Evolutionary conservation across 108 stramenopile genomes (phyloP).

Genomic region (Skeletonema tropicum): DNA sequence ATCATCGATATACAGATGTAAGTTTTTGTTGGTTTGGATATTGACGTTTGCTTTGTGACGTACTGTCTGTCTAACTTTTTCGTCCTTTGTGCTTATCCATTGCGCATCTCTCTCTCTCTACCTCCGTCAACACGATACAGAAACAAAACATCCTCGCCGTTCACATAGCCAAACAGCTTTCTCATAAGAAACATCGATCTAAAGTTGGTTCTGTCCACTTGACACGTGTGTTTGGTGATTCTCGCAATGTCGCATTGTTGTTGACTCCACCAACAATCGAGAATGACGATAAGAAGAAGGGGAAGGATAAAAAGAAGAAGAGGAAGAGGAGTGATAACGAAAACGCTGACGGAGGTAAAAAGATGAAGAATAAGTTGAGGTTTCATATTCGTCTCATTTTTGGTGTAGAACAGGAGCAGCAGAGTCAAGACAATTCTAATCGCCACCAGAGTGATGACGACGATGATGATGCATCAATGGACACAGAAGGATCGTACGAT

Average conservation of each 20-base stretch:
- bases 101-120: too few relatives aligned
- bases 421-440: background rate
- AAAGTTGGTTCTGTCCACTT: constrained; percentile 56
- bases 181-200: constrained; percentile 52
- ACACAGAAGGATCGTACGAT: background rate
- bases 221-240: constrained; percentile 46
- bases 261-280: constrained; percentile 39
- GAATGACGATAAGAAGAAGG: constrained; percentile 1
- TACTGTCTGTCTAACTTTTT: background rate
- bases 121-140: constrained; percentile 29
- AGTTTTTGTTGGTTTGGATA: constrained; percentile 30
- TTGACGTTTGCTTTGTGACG: background rate
- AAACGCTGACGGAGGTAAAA: constrained; percentile 5
- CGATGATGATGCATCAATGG: constrained; percentile 14
- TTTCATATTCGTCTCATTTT: constrained; percentile 80
- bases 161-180: constrained; percentile 61
- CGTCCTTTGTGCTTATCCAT: too few relatives aligned
- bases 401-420: constrained; percentile 57
- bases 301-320: constrained; percentile 21
- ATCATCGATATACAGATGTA: constrained; percentile 82
- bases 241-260: constrained; percentile 51
- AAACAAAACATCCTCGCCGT: constrained; percentile 76
- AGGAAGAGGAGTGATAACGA: constrained; percentile 27
- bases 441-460: constrained; percentile 6
- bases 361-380: constrained; percentile 32